Conservation (phyloP, 306 rosid species). For the Fagus sylvatica region DNA sequence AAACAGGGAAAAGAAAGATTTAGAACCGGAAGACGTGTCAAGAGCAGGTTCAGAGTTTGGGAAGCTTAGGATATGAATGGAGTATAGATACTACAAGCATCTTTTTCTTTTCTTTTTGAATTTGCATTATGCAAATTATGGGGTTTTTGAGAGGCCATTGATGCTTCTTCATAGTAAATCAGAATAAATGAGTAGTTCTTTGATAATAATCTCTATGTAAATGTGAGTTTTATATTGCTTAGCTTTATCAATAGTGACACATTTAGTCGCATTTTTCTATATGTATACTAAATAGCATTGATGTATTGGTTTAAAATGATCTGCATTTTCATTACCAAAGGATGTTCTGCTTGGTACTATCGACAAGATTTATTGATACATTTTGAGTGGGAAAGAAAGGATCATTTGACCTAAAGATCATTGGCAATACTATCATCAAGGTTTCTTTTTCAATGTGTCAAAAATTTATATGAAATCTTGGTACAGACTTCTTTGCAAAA, state of each 20-base stretch:
- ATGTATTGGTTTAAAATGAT: not conserved
- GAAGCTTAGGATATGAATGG: constrained; percentile 37
- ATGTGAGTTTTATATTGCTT: constrained; percentile 15
- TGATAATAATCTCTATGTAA: constrained; percentile 9
- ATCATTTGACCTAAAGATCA: too few relatives aligned
- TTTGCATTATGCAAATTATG: constrained; percentile 26
- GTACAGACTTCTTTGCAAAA: not conserved
- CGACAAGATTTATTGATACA: not conserved
- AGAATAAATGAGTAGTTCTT: constrained; percentile 26
- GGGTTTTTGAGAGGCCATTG: constrained; percentile 23
- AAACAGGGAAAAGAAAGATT: constrained; percentile 36
- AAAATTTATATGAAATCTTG: not conserved
- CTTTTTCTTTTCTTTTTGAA: not conserved
- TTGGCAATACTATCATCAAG: not conserved
- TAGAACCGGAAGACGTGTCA: constrained; percentile 32
- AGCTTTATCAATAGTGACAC: constrained; percentile 18
- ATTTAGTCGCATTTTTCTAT: not conserved
- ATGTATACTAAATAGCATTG: not conserved
- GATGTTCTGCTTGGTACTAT: not conserved
- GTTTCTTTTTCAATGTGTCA: not conserved
- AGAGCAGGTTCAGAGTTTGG: constrained; percentile 47
- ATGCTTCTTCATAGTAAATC: constrained; percentile 20
- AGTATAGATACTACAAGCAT: constrained; percentile 20
- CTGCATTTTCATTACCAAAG: not conserved
- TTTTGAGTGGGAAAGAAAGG: too few relatives aligned